These are phyloP conservation scores for Carallia pectinifolia DNA, from an alignment of 345 rosid species.

Conservation along the genomic window DNA sequence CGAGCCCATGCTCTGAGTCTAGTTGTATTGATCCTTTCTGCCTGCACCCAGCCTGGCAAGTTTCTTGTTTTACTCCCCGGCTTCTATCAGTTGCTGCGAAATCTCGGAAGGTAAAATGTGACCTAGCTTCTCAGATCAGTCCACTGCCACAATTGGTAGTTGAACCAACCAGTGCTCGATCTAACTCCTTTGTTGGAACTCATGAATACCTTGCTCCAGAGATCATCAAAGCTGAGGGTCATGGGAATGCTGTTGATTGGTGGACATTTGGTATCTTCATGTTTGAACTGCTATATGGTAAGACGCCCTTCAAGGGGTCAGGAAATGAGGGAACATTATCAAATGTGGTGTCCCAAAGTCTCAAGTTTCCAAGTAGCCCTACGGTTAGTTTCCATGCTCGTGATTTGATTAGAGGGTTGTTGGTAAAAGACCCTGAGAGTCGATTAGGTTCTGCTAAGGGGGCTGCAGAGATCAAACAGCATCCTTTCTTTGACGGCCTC, in stretches of 20 bases:
- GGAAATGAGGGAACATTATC: constrained; percentile 66
- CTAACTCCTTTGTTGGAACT: constrained; percentile 81
- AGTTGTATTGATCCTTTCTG: constrained; percentile 81
- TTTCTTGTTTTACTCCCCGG: constrained; percentile 74
- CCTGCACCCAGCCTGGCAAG: constrained; percentile 74
- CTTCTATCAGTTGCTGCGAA: constrained; percentile 58
- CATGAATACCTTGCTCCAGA: constrained; percentile 83
- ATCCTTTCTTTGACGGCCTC: constrained; percentile 70
- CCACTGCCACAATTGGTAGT: constrained; percentile 73
- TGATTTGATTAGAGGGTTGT: constrained; percentile 63
- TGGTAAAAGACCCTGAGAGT: constrained; percentile 63
- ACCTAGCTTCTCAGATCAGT: constrained; percentile 52
- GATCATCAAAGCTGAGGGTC: constrained; percentile 76
- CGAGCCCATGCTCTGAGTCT: constrained; percentile 66
- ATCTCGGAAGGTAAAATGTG: constrained; percentile 57
- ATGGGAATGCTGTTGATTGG: constrained; percentile 84
- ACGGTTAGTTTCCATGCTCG: constrained; percentile 60
- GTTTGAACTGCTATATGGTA: constrained; percentile 65
- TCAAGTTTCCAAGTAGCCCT: constrained; percentile 58
- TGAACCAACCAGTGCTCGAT: constrained; percentile 74
- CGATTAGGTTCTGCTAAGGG: constrained; percentile 66
- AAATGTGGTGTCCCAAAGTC: constrained; percentile 60
- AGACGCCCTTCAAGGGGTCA: constrained; percentile 69
- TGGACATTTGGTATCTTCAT: constrained; percentile 80
- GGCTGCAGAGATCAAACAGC: constrained; percentile 76